These are phyloP conservation scores for Sphaerobolus stellatus DNA, from an alignment of 1,284 basidiomycete species.

Conservation along the genomic window DNA sequence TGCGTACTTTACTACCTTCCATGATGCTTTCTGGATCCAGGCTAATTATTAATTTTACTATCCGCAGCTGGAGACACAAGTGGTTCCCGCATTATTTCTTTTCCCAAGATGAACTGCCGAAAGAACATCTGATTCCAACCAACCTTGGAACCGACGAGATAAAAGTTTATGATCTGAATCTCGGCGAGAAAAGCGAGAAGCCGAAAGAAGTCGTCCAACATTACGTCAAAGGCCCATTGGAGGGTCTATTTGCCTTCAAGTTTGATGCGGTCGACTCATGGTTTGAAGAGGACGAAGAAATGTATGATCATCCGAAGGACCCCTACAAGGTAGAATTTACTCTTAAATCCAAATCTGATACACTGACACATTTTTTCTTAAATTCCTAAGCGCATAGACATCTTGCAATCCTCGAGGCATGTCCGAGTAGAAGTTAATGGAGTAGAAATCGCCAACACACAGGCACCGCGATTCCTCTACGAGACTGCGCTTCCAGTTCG, in stretches of 20 bases:
- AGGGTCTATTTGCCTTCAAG: constrained; percentile 48
- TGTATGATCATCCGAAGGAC: constrained; percentile 62
- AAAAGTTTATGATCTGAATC: constrained; percentile 47
- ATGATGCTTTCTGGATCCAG: not conserved
- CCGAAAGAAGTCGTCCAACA: constrained; percentile 41
- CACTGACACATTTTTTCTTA: constrained; percentile 1
- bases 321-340: constrained; percentile 57
- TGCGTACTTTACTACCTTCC: constrained; percentile 31
- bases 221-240: constrained; percentile 42
- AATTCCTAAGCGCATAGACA: constrained; percentile 51
- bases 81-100: constrained; percentile 59
- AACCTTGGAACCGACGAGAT: constrained; percentile 30
- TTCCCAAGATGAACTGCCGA: constrained; percentile 40
- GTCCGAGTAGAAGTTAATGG: constrained; percentile 60
- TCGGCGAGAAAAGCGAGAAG: constrained; percentile 35
- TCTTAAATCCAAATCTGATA: not conserved
- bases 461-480: constrained; percentile 51
- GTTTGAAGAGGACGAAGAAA: constrained; percentile 67
- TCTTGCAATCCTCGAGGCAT: constrained; percentile 58
- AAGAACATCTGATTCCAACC: constrained; percentile 39
- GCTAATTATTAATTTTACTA: not conserved
- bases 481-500: constrained; percentile 58
- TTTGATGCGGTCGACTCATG: constrained; percentile 57
- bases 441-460: constrained; percentile 59
- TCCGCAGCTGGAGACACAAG: constrained; percentile 53